phyloP scores from a whole-genome alignment of 306 rosid genomes.

The Comarum palustre region DNA sequence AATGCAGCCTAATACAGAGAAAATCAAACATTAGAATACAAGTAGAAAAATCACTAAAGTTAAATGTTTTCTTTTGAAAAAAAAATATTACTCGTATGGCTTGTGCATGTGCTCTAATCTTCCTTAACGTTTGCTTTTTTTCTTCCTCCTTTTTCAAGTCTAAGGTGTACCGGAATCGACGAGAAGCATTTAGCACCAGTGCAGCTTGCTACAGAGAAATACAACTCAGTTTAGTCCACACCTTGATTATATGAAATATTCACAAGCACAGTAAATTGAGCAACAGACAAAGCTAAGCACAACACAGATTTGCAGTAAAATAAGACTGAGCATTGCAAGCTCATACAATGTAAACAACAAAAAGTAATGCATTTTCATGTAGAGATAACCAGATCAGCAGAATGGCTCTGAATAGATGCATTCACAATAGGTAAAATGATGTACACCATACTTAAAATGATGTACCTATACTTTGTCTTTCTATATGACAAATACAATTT shows the following conservation, averaged over 20 bases:
- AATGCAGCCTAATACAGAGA: conserved; percentile 68
- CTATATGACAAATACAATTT: background rate
- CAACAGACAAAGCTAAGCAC: background rate
- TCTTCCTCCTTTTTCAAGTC: conserved; percentile 95
- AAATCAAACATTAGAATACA: conserved; percentile 27
- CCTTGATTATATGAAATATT: background rate
- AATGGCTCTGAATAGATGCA: background rate
- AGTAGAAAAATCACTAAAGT: conserved; percentile 11
- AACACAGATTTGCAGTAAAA: background rate
- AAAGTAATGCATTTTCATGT: background rate
- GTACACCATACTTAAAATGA: background rate
- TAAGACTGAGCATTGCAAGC: background rate
- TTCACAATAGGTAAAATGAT: background rate
- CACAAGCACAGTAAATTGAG: background rate
- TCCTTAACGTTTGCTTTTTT: conserved; percentile 54
- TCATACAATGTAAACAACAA: background rate
- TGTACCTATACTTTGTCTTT: background rate
- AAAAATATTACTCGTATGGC: conserved; percentile 66
- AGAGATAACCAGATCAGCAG: background rate
- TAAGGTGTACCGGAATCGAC: conserved; percentile 96
- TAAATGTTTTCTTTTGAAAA: conserved; percentile 24
- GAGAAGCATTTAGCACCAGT: conserved; percentile 96
- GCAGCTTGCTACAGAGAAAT: conserved; percentile 80
- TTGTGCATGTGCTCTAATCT: conserved; percentile 81
- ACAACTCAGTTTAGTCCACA: conserved; percentile 14